Conservation (phyloP, 1,284 basidiomycete species). For the Ganoderma resinaceum region DNA sequence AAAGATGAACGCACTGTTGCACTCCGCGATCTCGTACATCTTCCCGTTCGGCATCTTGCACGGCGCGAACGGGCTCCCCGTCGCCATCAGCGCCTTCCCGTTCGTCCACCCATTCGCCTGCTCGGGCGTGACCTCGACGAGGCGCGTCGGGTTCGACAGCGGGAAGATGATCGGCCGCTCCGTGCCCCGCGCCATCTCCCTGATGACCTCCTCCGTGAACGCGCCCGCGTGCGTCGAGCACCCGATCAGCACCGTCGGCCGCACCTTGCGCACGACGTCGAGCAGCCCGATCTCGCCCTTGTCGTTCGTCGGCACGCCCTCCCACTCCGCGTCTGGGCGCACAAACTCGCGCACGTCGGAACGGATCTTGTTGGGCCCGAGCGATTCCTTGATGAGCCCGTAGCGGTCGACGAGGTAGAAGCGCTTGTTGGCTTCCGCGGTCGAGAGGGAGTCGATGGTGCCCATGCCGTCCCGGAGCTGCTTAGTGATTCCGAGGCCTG, state of each 20-base stretch:
- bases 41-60: slow-evolving; percentile 71
- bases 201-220: slow-evolving; percentile 81
- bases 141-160: slow-evolving; percentile 79
- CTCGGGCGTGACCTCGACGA: slow-evolving; percentile 79
- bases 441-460: slow-evolving; percentile 58
- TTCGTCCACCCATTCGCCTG: slow-evolving; percentile 79
- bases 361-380: slow-evolving; percentile 56
- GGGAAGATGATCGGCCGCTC: slow-evolving; percentile 84
- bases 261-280: slow-evolving; percentile 73
- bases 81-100: slow-evolving; percentile 81
- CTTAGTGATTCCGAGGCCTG: slow-evolving; percentile 79
- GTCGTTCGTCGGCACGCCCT: slow-evolving; percentile 42
- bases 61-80: slow-evolving; percentile 82
- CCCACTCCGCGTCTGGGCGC: slow-evolving; percentile 60
- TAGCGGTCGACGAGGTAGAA: slow-evolving; percentile 76
- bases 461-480: slow-evolving; percentile 81
- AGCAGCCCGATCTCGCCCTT: slow-evolving; percentile 58
- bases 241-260: slow-evolving; percentile 81
- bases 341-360: slow-evolving; percentile 61
- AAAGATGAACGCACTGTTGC: slow-evolving; percentile 59
- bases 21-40: slow-evolving; percentile 70
- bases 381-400: slow-evolving; percentile 59
- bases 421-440: slow-evolving; percentile 64
- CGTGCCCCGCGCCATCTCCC: slow-evolving; percentile 70
- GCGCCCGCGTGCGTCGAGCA: slow-evolving; percentile 83